Percentiles rank a stretch among this genome's conserved stretches.
Evolutionary conservation across 352 stramenopile species (phyloP).

Genomic region (Phytopythium chamaehyphon): DNA sequence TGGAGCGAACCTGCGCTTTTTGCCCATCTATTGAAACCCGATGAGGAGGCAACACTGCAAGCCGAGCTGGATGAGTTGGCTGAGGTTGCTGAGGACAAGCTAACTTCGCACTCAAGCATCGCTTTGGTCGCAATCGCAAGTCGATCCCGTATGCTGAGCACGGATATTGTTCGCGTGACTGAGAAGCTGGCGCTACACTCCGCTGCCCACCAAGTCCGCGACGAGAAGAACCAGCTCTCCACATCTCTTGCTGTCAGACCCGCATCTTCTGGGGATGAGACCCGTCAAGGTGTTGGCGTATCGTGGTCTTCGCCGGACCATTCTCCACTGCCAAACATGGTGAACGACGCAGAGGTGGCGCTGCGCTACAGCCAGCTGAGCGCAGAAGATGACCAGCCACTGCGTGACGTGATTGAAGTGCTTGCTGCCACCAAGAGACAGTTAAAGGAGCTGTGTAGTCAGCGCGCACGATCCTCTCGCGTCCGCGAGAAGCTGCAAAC

Average conservation of each 20-base stretch:
- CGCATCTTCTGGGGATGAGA: neutral
- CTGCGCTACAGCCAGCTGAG: constrained; percentile 11
- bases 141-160: neutral
- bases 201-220: constrained; percentile 27
- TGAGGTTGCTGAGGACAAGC: neutral
- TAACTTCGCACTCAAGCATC: neutral
- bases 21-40: constrained; percentile 5
- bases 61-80: neutral
- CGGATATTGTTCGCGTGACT: constrained; percentile 11
- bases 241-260: neutral
- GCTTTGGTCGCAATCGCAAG: neutral
- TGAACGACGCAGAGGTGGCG: constrained; percentile 4
- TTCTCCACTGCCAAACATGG: neutral
- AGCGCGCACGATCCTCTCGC: constrained; percentile 53
- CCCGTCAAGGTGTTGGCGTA: neutral
- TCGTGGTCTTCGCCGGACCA: neutral
- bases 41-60: neutral
- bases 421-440: constrained; percentile 44
- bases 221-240: constrained; percentile 1
- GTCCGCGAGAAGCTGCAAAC: constrained; percentile 66
- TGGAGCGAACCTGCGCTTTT: neutral
- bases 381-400: constrained; percentile 21
- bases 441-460: constrained; percentile 41
- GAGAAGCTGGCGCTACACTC: constrained; percentile 44
- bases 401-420: constrained; percentile 63